Evolutionary conservation across 139 green algal genomes (phyloP), one percentile per base, ranked within the genome.

Genomic region (Edaphochlamys debaryana): DNA sequence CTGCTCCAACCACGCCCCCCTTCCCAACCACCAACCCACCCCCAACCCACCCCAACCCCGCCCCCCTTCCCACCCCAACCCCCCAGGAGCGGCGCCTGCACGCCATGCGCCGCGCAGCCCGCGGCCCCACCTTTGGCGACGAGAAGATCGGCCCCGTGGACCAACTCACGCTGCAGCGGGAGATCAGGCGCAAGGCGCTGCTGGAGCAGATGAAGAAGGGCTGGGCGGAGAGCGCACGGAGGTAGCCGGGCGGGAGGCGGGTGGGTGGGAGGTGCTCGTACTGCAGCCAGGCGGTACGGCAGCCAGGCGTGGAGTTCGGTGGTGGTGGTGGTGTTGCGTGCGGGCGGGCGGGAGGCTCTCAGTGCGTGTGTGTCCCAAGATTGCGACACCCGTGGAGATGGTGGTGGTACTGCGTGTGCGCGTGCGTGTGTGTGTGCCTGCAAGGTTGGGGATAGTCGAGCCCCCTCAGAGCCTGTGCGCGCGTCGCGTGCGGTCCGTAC

Each of bases 271-370:
- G 50, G 6, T 22, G 50, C 2, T 17, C 25, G 50, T 9, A 17
- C 23, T 4, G 50, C 50, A 17, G 50, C 9, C 2, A 29, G 9
- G 20, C 50, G 50, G 7, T 29, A 22, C 2, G 50, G 50, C 50
- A n/a, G 50, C 2, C 8, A 25, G 9, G 50, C 6, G 50, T 29
- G 50, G 50, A 9, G 50, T 11, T 4, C 20, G 8, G 50, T 22
- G 48, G 11, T 15, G 15, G 50, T 29, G 50, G 50, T 29, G 50
- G 50, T 98, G 98, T 58, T 95, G 95, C 22, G 98, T 89, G 80
- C 95, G 93, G 45, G 79, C 84, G 73, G 87, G 50, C 20, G 4
- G 50, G 50, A 58, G 50, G 50, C 20, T n/a, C n/a, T n/a, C n/a
- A n/a, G n/a, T n/a, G n/a, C n/a, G n/a, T n/a, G n/a, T n/a, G n/a